Evolutionary conservation across 148 eudicot species (phyloP).

Genomic region (Drosera capensis): DNA sequence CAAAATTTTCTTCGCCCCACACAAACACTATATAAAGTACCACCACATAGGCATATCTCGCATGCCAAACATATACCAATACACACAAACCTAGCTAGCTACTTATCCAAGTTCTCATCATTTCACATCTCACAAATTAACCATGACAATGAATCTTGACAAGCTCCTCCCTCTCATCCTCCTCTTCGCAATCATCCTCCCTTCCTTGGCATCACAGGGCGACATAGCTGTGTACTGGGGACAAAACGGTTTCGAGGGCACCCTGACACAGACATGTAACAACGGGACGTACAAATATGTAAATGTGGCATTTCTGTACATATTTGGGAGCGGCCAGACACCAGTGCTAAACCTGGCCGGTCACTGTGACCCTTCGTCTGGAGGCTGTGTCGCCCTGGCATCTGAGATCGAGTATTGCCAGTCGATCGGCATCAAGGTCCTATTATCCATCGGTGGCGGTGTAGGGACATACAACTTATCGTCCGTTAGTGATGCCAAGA

Average conservation of each 20-base stretch:
- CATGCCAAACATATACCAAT: too few relatives aligned
- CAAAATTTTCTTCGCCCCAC: too few relatives aligned
- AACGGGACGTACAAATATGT: slow-evolving; percentile 33
- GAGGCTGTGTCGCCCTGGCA: slow-evolving; percentile 10
- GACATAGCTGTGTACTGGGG: slow-evolving; percentile 73
- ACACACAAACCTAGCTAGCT: too few relatives aligned
- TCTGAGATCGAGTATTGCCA: slow-evolving; percentile 13
- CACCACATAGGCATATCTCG: too few relatives aligned
- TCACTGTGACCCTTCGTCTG: slow-evolving; percentile 41
- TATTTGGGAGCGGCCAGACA: slow-evolving; percentile 38
- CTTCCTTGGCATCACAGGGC: slow-evolving; percentile 11
- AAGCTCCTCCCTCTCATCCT: too few relatives aligned
- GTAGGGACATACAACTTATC: slow-evolving; percentile 13
- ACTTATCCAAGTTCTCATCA: too few relatives aligned
- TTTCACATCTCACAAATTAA: too few relatives aligned
- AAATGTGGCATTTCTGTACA: slow-evolving; percentile 42
- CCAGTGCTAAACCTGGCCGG: slow-evolving; percentile 67
- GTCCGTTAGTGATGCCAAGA: slow-evolving; percentile 16
- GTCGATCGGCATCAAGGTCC: slow-evolving; percentile 8
- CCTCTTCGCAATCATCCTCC: slow-evolving; percentile 10
- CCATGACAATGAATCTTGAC: too few relatives aligned
- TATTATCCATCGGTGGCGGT: slow-evolving; percentile 20
- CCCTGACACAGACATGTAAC: slow-evolving; percentile 32
- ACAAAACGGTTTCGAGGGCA: slow-evolving; percentile 49
- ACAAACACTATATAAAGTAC: too few relatives aligned